Conservation (phyloP, 768 basidiomycete species). For the Rhodotorula taiwanensis region DNA sequence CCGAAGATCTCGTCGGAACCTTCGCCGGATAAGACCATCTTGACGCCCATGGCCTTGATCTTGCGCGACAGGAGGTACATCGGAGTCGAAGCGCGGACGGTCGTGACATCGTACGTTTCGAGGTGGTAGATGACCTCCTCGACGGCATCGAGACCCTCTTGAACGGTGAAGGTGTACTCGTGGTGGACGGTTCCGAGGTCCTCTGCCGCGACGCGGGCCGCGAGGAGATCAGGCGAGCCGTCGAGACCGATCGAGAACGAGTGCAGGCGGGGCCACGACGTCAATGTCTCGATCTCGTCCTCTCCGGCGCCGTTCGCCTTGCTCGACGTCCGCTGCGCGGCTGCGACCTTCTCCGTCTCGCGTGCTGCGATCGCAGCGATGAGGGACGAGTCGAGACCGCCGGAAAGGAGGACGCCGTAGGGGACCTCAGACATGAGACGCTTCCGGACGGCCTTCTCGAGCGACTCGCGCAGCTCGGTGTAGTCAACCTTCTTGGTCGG, state of each 20-base stretch:
- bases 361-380: conserved; percentile 91
- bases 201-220: conserved; percentile 85
- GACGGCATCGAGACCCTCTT: conserved; percentile 94
- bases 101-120: conserved; percentile 98
- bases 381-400: conserved; percentile 89
- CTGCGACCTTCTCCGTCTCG: conserved; percentile 85
- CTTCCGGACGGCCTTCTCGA: conserved; percentile 89
- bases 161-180: conserved; percentile 95
- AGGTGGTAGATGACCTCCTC: conserved; percentile 97
- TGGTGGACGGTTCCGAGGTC: conserved; percentile 93
- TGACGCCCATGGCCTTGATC: conserved; percentile 99
- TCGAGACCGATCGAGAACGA: conserved; percentile 95
- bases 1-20: conserved; percentile 97
- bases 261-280: conserved; percentile 90
- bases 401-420: conserved; percentile 90
- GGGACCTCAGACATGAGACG: conserved; percentile 97
- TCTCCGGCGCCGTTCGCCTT: conserved; percentile 11
- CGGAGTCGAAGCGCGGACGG: conserved; percentile 91
- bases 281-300: conserved; percentile 53
- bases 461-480: conserved; percentile 63
- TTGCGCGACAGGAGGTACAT: conserved; percentile 98
- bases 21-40: conserved; percentile 98
- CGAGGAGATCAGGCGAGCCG: conserved; percentile 88
- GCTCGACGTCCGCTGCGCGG: conserved; percentile 67
- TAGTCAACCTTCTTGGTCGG: conserved; percentile 62